These are phyloP conservation scores for Dendrostoma leiphaemia DNA, from an alignment of 2,329 filamentous ascomycete species.

Conservation along the genomic window DNA sequence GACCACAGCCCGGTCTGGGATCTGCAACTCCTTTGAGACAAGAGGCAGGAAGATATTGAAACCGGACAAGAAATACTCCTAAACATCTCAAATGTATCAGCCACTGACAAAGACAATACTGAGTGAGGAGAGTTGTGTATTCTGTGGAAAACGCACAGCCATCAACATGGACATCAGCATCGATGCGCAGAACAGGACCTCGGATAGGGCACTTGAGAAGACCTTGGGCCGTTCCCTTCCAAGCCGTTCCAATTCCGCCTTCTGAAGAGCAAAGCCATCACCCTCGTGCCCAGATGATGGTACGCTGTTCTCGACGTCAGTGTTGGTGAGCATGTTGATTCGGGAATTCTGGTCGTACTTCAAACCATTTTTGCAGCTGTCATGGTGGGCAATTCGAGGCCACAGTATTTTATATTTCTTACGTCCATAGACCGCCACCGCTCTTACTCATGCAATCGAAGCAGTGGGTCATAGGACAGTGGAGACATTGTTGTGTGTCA, in stretches of 20 bases:
- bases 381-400: not conserved
- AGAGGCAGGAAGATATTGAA: slow-evolving; percentile 72
- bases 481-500: not conserved
- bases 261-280: slow-evolving; percentile 22
- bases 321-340: not conserved
- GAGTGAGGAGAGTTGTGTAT: not conserved
- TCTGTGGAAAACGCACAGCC: slow-evolving; percentile 35
- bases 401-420: not conserved
- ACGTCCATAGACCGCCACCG: not conserved
- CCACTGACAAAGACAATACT: too few species aligned
- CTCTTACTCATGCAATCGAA: not conserved
- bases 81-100: not conserved
- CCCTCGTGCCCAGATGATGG: not conserved
- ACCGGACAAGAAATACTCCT: slow-evolving; percentile 76
- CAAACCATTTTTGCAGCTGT: not conserved
- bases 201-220: slow-evolving; percentile 49
- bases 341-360: not conserved
- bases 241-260: slow-evolving; percentile 48
- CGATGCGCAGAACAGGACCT: slow-evolving; percentile 59
- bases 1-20: slow-evolving; percentile 58
- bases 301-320: not conserved
- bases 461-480: not conserved
- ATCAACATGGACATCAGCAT: slow-evolving; percentile 58
- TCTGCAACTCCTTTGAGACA: slow-evolving; percentile 58
- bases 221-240: slow-evolving; percentile 55